Evolutionary conservation across 2,329 filamentous ascomycete species (phyloP), one percentile per base, ranked within the genome.

Genomic region (Ceratocystiopsis sp.): DNA sequence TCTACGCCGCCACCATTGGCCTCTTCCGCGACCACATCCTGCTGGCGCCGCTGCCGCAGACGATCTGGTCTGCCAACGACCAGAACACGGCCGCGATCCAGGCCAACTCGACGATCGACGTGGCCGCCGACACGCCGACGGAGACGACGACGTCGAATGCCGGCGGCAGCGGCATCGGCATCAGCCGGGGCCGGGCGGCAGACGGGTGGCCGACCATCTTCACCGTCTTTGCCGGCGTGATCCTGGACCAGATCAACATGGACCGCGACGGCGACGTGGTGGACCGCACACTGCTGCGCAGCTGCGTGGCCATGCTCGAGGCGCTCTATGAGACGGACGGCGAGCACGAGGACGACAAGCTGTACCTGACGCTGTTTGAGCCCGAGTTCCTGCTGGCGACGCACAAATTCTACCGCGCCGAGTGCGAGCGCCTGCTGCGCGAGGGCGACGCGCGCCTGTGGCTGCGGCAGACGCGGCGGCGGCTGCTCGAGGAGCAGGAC

Each of bases 211-310:
- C 45, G 40, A 60, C 62, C n/a, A 73, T 93, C 10, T 78, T 82
- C 38, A 72, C 80, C 43, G 74, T 94, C 8, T 65, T 96, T 21
- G 84, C 83, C 53, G 75, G 76, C 7, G 84, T 94, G 14, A 72
- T 96, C 29, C 69, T 96, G 3, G 87, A 94, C 49, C 84, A 95
- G 61, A 82, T 98, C 50, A 76, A 82, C 48, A 86, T 95, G 78
- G 91, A 96, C 59, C 72, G 91, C 25, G 78, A 86, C 46, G 91
- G 89, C 25, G 86, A 95, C 53, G 73, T 84, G 14, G 87, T 96
- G 47, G 84, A 96, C 58, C 78, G 83, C 51, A 73, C 75, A 34
- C 67, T 94, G 5, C 75, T 96, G 51, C 81, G 84, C 50, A 80
- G 83, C 42, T 89, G 84, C 56, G 73, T 85, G 3, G 78, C 82